Evolutionary conservation across 176 grass and related monocot species (phyloP).

Genomic region (Ensete glaucum): DNA sequence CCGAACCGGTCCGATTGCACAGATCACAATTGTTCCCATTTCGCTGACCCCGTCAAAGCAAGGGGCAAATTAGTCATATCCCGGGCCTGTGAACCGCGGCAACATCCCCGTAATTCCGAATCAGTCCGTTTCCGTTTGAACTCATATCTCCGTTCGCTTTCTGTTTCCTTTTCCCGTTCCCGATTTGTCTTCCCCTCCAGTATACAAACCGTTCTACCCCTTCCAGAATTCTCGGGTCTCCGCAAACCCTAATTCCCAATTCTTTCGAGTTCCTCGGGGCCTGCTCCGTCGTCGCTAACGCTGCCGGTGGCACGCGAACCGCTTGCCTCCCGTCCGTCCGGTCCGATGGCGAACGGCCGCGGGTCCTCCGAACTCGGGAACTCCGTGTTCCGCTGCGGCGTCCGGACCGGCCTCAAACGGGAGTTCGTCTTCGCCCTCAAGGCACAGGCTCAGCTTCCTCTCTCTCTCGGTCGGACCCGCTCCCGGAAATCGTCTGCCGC

Average conservation of each 20-base stretch:
- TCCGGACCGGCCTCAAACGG: constrained; percentile 74
- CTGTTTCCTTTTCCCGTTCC: background rate
- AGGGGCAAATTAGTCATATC: background rate
- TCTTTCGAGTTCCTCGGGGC: background rate
- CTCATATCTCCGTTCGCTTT: too few species aligned
- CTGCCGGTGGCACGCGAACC: background rate
- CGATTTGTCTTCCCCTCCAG: background rate
- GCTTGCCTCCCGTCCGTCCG: background rate
- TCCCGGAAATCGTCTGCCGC: constrained; percentile 23
- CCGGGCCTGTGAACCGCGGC: background rate
- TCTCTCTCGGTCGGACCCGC: constrained; percentile 67
- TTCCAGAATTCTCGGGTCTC: background rate
- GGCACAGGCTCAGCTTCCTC: constrained; percentile 41
- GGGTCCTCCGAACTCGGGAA: constrained; percentile 16
- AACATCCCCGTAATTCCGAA: background rate
- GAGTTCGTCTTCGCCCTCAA: constrained; percentile 90
- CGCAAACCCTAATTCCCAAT: background rate
- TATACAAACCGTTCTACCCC: background rate
- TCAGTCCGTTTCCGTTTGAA: background rate
- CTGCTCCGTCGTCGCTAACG: too few species aligned
- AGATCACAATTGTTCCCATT: background rate
- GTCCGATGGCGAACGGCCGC: background rate
- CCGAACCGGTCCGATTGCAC: background rate
- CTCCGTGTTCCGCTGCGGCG: constrained; percentile 69
- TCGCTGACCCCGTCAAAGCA: background rate